Base-by-base conservation (phyloP, 108 stramenopile species). In the Seminavis robusta region DNA sequence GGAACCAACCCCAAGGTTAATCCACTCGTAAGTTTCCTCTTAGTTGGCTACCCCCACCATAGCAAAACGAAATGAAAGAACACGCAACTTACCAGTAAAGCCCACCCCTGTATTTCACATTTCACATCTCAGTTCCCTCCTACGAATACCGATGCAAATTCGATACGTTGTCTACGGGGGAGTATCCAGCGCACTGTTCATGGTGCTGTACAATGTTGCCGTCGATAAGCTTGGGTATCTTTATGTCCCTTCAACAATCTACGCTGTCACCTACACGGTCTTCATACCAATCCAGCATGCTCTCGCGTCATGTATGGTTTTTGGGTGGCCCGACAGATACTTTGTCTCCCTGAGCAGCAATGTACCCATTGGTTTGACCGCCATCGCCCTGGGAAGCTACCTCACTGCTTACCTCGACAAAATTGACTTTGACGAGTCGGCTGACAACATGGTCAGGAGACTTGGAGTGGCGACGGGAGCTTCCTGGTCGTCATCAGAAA, bases 271-370 rank as follows among this genome's bases (percentile, higher is more conserved):
- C 19, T 90, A 90, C 58, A 61, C 74, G 28, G 29, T 83, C 8
- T 94, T 83, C 57, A 90, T 94, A 43, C 92, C 92, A 11, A 52
- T 90, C 21, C 63, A 73, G 24, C 92, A 94, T 52, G 65, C 75
- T 1, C 13, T 90, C n/a, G 55, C 64, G 26, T 84, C 71, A 7
- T 31, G 88, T 8, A 49, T 88, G 23, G 92, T 94, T 25, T 88
- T 94, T 67, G 92, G 92, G 13, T 94, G 92, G 92, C 92, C 92
- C 0, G 76, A 83, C 29, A 47, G 74, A 30, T 94, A 94, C 56
- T n/a, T 88, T 1, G 60, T 56, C 5, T 83, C 81, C 20, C 52
- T 94, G 16, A 32, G 82, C 59, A 69, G 76, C 45, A 94, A 90
- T 67, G 62, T 76, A 46, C 92, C 92, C 25, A 83, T 94, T 56